phyloP scores from a whole-genome alignment of 306 rosid genomes.

The peach (Prunus persica) region Prunus_persica_NCBIv2 NC_034014.1:19999501-20000000 shows the following conservation, averaged over 20 bases:
- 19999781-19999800: background rate
- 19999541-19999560: background rate
- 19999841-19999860: background rate
- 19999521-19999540: background rate
- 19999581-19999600: background rate
- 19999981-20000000: background rate
- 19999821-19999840: background rate
- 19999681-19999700: background rate
- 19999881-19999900: background rate
- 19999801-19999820: background rate
- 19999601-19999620: background rate
- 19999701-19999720: background rate
- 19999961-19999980: background rate
- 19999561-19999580: background rate
- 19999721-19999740: background rate
- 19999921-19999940: background rate
- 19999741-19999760: background rate
- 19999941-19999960: background rate
- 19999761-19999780: background rate
- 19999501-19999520: background rate
- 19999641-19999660: background rate
- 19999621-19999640: background rate
- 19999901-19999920: no score
- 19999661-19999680: background rate
- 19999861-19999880: background rate